Evolutionary conservation across 805 yeast species (phyloP), one percentile per base, ranked within the genome.

Genomic region (Yarrowia porcina): DNA sequence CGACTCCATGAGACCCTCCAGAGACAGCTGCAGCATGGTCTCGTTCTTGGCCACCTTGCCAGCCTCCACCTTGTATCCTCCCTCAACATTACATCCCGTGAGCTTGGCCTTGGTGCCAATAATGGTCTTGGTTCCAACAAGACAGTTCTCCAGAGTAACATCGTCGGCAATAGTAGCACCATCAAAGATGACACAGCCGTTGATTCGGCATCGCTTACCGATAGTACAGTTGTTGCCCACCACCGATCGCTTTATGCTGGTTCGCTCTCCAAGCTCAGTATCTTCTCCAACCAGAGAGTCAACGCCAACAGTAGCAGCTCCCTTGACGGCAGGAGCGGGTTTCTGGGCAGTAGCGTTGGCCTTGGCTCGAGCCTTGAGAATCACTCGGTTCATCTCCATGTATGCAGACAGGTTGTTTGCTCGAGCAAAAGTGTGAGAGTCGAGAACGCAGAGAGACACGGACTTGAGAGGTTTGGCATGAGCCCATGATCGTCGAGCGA

Each of bases 401-500:
- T 86, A 91, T 1, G 93, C 89, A 1, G 89, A 82, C 50, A 90
- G 77, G 71, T 86, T 89, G 72, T 90, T 91, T 54, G 88, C 81
- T 67, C 98, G 82, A 65, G 89, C 80, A 70, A 92, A 92, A 20
- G 67, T 63, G 64, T 85, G 83, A 28, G 81, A 77, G 3, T 97
- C 96, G 27, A 92, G 72, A 23, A 86, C 80, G 66, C 87, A 82
- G 68, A 93, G 77, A 4, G 88, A 88, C 17, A 94, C 82, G 0
- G 86, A 82, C 63, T 85, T 89, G 66, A 79, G 79, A 10, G 74
- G 71, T 6, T 70, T 69, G 0, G 87, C 79, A 71, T 91, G 97
- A 69, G 82, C 83, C 99, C 99, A 94, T 1, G 97, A 87, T 66
- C 96, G 83, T 74, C 98, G 83, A 3, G 96, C 96, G 64, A 93